Evolutionary conservation across 1,284 basidiomycete genomes (phyloP), one percentile per base, ranked within the genome.

Genomic region (Rhizoctonia solani): DNA sequence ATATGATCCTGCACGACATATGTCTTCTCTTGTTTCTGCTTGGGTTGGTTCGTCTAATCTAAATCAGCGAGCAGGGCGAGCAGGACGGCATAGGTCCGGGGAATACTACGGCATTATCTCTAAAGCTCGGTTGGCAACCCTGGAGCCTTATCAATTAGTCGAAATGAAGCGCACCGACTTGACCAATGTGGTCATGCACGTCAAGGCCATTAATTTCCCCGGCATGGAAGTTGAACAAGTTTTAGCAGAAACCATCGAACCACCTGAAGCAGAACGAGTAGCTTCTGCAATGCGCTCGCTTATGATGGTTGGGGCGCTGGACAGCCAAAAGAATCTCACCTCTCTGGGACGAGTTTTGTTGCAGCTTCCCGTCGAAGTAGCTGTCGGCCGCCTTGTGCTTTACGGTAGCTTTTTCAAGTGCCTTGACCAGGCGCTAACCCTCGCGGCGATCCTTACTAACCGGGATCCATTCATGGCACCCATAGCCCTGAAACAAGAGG

Each of bases 151-250:
- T 74, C 93, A 95, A 77, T 89, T 88, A 0, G 95, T 98, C 42
- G 95, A 98, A 79, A 98, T 98, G 94, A 95, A 94, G 78, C 85
- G 95, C 32, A 87, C 89, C n/a, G 92, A 95, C 77, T 77, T 95
- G 72, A 93, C 87, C 76, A 93, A 94, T 74, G 89, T 95, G 58
- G 92, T 94, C 29, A 95, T 97, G 95, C 95, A 96, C 76, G 87
- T 98, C 78, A 98, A 97, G 74, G 95, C 95, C n/a, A 84, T 98
- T 52, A 89, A 95, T 74, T 92, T 98, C 76, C 91, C 93, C 4
- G 87, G 87, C 56, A 88, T 95, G 86, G 80, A 85, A 34, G 92
- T 93, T 19, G 92, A 97, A 75, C 89, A 95, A 67, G 94, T 98
- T 25, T 81, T 98, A 19, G 87, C 85, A 0, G 86, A 85, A 23